Conservation (phyloP, 495 filamentous ascomycete genomes). For the Bathelium albidoporum region DNA sequence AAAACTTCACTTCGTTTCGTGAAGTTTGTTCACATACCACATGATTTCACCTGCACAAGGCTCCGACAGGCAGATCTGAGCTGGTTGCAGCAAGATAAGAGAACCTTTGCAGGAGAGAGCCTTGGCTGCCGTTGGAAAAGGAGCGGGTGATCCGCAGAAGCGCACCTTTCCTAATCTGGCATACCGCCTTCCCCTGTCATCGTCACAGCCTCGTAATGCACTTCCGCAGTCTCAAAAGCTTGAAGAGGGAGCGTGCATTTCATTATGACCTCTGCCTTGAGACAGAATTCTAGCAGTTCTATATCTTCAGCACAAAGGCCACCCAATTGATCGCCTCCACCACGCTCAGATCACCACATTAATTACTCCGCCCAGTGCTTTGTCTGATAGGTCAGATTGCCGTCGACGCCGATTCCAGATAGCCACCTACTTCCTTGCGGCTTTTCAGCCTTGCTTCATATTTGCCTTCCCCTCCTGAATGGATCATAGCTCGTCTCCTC, state of each 20-base stretch:
- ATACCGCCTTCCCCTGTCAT: too few species aligned
- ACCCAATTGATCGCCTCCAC: neutral
- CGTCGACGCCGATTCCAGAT: neutral
- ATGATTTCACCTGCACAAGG: too few species aligned
- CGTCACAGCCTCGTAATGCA: too few species aligned
- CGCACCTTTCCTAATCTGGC: too few species aligned
- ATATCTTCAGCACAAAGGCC: neutral
- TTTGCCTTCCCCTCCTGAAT: conserved; percentile 15
- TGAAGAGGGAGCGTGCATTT: neutral
- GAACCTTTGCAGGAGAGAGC: too few species aligned
- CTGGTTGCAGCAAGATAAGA: too few species aligned
- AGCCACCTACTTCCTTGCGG: neutral
- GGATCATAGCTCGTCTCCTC: conserved; percentile 22
- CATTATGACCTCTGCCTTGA: neutral
- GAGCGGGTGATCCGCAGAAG: too few species aligned
- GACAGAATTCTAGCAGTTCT: neutral
- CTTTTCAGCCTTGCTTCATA: neutral
- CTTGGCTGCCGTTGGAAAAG: too few species aligned
- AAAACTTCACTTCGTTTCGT: too few species aligned
- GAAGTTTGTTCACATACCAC: too few species aligned
- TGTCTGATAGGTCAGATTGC: neutral
- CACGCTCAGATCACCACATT: neutral
- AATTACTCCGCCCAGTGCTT: conserved; percentile 1
- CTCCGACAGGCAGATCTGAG: too few species aligned
- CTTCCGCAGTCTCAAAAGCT: neutral